Evolutionary conservation across 768 basidiomycete species (phyloP).

Genomic region (Mycena pura): DNA sequence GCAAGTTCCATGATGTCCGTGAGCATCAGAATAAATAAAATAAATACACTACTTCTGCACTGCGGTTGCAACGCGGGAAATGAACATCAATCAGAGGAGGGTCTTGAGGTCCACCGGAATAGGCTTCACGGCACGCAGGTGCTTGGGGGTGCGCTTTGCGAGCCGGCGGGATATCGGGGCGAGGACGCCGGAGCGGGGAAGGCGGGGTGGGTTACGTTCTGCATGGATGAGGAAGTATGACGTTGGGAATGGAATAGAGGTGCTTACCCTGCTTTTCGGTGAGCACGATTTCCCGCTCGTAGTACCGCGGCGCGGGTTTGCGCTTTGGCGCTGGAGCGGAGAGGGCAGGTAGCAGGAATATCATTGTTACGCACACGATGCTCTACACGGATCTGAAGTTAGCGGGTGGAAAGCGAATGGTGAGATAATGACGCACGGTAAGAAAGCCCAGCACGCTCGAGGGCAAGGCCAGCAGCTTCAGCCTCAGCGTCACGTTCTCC

Average conservation of each 20-base stretch:
- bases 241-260: not conserved
- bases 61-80: no score
- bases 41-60: no score
- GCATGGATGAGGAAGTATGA: not conserved
- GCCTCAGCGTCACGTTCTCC: not conserved
- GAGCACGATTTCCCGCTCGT: conserved; percentile 6
- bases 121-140: no score
- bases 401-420: no score
- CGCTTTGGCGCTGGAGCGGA: not conserved
- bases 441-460: not conserved
- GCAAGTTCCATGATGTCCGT: no score
- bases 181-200: no score
- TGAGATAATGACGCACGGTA: not conserved
- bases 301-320: not conserved
- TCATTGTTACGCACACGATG: not conserved
- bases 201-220: not conserved
- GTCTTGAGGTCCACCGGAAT: no score
- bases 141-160: no score
- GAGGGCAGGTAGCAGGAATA: conserved; percentile 3
- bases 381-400: not conserved
- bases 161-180: no score
- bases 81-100: no score
- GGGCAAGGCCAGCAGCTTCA: not conserved
- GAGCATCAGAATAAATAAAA: no score
- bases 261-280: conserved; percentile 1